Conservation (phyloP, 2,329 filamentous ascomycete species). For the Ramichloridium luteum region DNA sequence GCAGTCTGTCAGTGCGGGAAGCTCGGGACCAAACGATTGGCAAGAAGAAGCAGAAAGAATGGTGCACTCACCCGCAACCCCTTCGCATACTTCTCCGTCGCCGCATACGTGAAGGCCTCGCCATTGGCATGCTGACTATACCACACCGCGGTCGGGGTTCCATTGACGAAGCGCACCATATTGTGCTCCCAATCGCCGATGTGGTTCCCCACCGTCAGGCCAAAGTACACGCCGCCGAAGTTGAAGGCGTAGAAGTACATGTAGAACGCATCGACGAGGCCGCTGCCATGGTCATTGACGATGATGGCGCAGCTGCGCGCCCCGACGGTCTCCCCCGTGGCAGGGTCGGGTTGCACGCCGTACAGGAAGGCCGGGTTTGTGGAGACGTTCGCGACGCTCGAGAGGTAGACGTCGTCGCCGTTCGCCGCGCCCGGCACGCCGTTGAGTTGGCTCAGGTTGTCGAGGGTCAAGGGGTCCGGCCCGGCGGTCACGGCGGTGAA, state of each 20-base stretch:
- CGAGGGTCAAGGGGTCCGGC: constrained; percentile 29
- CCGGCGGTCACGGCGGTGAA: constrained; percentile 20
- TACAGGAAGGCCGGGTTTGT: constrained; percentile 31
- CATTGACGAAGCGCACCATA: constrained; percentile 52
- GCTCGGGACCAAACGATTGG: too few species aligned
- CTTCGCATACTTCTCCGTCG: constrained; percentile 39
- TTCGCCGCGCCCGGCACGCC: constrained; percentile 25
- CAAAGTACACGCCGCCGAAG: constrained; percentile 33
- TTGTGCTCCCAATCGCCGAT: constrained; percentile 53
- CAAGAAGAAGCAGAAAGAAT: too few species aligned
- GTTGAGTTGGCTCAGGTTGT: constrained; percentile 34
- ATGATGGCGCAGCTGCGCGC: constrained; percentile 43
- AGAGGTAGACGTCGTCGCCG: constrained; percentile 30
- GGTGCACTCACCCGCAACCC: too few species aligned
- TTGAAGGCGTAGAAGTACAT: constrained; percentile 48
- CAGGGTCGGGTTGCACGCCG: constrained; percentile 44
- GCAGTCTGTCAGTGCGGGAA: constrained; percentile 2
- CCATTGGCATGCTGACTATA: constrained; percentile 52
- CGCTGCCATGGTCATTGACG: constrained; percentile 43
- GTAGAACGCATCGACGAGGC: constrained; percentile 48
- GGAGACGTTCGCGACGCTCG: constrained; percentile 29
- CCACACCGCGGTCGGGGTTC: constrained; percentile 45
- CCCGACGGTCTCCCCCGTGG: constrained; percentile 37
- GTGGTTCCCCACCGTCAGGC: constrained; percentile 37
- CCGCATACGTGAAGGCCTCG: constrained; percentile 48